Conservation (phyloP, 2,329 filamentous ascomycete genomes). For the Alternaria novae-zelandiae region DNA sequence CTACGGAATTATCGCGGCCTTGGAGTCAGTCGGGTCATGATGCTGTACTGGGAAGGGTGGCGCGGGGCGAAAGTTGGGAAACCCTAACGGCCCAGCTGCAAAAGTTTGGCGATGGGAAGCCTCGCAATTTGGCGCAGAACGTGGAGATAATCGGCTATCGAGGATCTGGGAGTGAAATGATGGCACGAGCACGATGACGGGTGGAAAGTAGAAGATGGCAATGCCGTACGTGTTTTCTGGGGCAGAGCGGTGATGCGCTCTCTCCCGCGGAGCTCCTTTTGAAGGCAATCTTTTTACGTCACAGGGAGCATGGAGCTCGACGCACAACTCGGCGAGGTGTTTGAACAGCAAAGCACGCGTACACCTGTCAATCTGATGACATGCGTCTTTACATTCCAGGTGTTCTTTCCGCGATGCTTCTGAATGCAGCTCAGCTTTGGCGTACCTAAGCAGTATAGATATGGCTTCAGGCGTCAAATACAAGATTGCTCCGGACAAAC, state of each 20-base stretch:
- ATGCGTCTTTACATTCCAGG: neutral
- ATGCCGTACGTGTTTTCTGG: neutral
- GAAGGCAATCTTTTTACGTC: neutral
- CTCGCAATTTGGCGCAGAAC: constrained; percentile 1
- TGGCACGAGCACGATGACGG: neutral
- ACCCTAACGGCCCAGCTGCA: constrained; percentile 10
- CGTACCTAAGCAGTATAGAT: neutral
- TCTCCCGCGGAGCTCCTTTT: neutral
- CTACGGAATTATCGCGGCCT: neutral
- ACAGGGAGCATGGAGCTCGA: neutral
- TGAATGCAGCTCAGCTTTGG: neutral
- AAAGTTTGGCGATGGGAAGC: constrained; percentile 21
- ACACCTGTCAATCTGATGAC: neutral
- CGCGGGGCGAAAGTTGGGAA: constrained; percentile 24
- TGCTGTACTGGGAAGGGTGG: constrained; percentile 11
- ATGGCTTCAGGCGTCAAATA: neutral
- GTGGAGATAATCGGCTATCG: constrained; percentile 6
- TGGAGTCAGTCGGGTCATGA: constrained; percentile 1
- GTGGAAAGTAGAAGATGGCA: neutral
- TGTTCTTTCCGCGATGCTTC: neutral
- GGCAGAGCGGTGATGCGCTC: neutral
- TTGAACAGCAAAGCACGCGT: neutral
- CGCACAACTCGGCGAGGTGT: neutral
- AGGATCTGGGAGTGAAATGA: constrained; percentile 1
- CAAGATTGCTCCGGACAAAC: neutral